A percentile compares a stretch with the other conserved stretches of the same genome.
phyloP scores from a whole-genome alignment of 2,329 filamentous ascomycete species.

The Xylaria sp. region DNA sequence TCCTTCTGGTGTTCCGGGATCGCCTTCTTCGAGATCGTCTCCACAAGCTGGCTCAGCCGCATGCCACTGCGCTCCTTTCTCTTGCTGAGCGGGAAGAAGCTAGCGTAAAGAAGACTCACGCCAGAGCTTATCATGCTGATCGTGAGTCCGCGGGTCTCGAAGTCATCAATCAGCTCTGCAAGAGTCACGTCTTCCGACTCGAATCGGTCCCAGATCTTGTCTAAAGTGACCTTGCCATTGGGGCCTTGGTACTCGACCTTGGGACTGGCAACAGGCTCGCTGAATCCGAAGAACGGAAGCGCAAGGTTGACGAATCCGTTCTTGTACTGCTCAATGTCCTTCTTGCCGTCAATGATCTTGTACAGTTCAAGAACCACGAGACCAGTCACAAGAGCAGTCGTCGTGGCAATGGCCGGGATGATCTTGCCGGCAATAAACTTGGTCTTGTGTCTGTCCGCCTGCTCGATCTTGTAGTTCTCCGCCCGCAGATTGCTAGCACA shows the following conservation, averaged over 20 bases:
- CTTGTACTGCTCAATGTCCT: conserved; percentile 97
- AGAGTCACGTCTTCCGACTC: conserved; percentile 84
- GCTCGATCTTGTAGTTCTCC: conserved; percentile 95
- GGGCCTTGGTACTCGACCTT: conserved; percentile 85
- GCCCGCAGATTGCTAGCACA: conserved; percentile 93
- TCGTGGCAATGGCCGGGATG: conserved; percentile 96
- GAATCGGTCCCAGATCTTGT: conserved; percentile 98
- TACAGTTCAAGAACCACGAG: conserved; percentile 88
- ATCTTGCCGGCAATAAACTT: conserved; percentile 99
- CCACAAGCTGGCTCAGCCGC: conserved; percentile 84
- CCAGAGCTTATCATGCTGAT: conserved; percentile 97
- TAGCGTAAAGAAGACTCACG: conserved; percentile 88
- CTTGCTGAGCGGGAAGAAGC: conserved; percentile 76
- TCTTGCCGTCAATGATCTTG: conserved; percentile 95
- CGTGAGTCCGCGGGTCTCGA: conserved; percentile 71
- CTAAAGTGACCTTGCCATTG: conserved; percentile 73
- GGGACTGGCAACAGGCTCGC: conserved; percentile 87
- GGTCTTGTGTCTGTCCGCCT: conserved; percentile 91
- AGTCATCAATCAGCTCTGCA: conserved; percentile 74
- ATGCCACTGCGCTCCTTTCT: conserved; percentile 75
- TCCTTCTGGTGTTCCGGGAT: conserved; percentile 90
- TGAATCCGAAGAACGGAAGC: conserved; percentile 96
- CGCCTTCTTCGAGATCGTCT: conserved; percentile 84
- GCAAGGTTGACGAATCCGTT: conserved; percentile 97
- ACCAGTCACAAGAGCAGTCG: conserved; percentile 90